Percentiles rank a stretch among this genome's conserved stretches.
Conservation (phyloP, 352 stramenopile genomes). For the Phytophthora rubi region DNA sequence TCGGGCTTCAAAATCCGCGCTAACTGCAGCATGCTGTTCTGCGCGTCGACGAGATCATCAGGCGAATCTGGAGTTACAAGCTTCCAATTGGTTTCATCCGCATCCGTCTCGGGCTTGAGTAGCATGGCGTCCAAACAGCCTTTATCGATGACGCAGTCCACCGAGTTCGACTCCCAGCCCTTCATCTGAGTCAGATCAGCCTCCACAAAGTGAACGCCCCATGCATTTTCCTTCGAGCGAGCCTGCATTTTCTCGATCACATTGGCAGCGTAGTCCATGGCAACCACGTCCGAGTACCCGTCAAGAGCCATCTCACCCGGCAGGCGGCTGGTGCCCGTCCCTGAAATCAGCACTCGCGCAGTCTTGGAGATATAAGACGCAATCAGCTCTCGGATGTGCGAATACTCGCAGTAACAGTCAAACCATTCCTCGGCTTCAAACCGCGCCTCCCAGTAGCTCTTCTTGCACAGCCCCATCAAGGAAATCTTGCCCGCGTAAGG, state of each 20-base stretch:
- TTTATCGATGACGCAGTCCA: slow-evolving; percentile 66
- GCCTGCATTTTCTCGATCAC: slow-evolving; percentile 59
- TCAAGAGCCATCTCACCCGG: slow-evolving; percentile 56
- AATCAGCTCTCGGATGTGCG: slow-evolving; percentile 50
- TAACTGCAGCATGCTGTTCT: slow-evolving; percentile 47
- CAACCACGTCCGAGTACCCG: slow-evolving; percentile 51
- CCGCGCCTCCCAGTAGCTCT: slow-evolving; percentile 61
- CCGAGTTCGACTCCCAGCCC: slow-evolving; percentile 37
- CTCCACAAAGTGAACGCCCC: slow-evolving; percentile 47
- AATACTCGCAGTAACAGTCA: slow-evolving; percentile 67
- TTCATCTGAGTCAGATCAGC: slow-evolving; percentile 57
- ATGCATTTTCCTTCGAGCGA: slow-evolving; percentile 38
- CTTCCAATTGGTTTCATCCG: slow-evolving; percentile 53
- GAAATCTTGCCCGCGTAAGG: slow-evolving; percentile 60
- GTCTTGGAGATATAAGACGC: slow-evolving; percentile 40
- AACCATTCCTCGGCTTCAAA: slow-evolving; percentile 62
- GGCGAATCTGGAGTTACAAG: slow-evolving; percentile 43
- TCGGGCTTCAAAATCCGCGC: slow-evolving; percentile 47
- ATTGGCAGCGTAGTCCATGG: slow-evolving; percentile 62
- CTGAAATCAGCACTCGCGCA: slow-evolving; percentile 42
- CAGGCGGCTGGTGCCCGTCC: slow-evolving; percentile 57
- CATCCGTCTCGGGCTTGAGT: slow-evolving; percentile 54
- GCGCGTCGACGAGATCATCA: slow-evolving; percentile 47
- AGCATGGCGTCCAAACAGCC: slow-evolving; percentile 68
- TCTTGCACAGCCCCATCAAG: slow-evolving; percentile 63